Percentiles rank a stretch among this genome's conserved stretches.
Evolutionary conservation across 306 rosid species (phyloP).

Genomic region (Trichosanthes truncata): DNA sequence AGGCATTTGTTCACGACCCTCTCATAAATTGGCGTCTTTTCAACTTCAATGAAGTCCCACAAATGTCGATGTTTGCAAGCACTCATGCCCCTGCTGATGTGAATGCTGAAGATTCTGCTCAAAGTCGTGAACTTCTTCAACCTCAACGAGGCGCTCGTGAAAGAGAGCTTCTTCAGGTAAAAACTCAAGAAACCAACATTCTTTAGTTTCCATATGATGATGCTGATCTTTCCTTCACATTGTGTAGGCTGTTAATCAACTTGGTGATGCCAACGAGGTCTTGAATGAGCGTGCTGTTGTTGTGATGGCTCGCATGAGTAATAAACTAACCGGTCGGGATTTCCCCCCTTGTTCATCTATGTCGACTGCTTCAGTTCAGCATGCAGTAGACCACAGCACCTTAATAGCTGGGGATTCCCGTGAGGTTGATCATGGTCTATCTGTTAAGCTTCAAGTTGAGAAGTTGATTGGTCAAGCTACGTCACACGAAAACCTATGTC

Average conservation of each 20-base stretch:
- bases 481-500: slow-evolving; percentile 92
- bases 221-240: slow-evolving; percentile 7
- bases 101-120: slow-evolving; percentile 66
- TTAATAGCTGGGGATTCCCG: slow-evolving; percentile 70
- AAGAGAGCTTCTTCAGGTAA: slow-evolving; percentile 91
- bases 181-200: not conserved
- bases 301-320: slow-evolving; percentile 96
- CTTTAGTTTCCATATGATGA: slow-evolving; percentile 3
- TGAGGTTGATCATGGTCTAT: slow-evolving; percentile 82
- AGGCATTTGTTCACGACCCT: slow-evolving; percentile 99
- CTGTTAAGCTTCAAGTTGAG: slow-evolving; percentile 83
- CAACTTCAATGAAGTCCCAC: slow-evolving; percentile 95
- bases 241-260: slow-evolving; percentile 88
- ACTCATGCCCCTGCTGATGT: slow-evolving; percentile 56
- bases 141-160: slow-evolving; percentile 99
- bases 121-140: slow-evolving; percentile 62
- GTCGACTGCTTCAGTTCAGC: slow-evolving; percentile 44
- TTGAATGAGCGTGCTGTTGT: slow-evolving; percentile 93
- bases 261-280: slow-evolving; percentile 98
- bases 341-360: slow-evolving; percentile 60
- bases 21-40: slow-evolving; percentile 99
- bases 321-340: slow-evolving; percentile 96
- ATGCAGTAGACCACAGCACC: slow-evolving; percentile 52
- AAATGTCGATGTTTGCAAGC: slow-evolving; percentile 67
- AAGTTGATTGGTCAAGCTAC: slow-evolving; percentile 74